These are phyloP conservation scores for Lumnitzera littorea DNA, from an alignment of 345 rosid genomes.

Conservation along the genomic window DNA sequence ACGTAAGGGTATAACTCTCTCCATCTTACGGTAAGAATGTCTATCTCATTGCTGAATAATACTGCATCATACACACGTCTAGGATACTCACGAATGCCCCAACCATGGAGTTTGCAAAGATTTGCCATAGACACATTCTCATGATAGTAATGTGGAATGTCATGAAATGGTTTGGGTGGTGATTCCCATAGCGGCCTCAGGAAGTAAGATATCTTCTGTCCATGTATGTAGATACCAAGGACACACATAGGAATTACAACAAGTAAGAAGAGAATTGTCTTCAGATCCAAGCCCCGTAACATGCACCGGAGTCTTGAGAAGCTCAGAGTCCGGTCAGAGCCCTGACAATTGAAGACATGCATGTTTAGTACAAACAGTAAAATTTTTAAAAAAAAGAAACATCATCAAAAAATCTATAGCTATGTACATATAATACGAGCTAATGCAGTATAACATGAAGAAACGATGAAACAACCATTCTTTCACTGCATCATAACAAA, in stretches of 20 bases:
- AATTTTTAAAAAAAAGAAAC: neutral
- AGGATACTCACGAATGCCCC: conserved; percentile 80
- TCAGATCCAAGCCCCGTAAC: conserved; percentile 84
- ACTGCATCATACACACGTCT: conserved; percentile 83
- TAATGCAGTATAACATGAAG: no score
- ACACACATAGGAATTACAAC: conserved; percentile 64
- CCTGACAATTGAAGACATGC: conserved; percentile 37
- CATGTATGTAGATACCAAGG: conserved; percentile 56
- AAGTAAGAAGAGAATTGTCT: conserved; percentile 54
- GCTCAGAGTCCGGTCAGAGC: conserved; percentile 64
- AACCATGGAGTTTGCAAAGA: conserved; percentile 80
- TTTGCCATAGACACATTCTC: conserved; percentile 76
- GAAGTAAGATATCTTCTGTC: conserved; percentile 77
- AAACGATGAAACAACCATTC: no score
- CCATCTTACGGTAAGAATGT: conserved; percentile 69
- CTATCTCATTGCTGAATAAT: conserved; percentile 72
- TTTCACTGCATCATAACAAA: no score
- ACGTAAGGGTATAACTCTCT: conserved; percentile 71
- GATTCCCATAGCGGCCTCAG: conserved; percentile 83
- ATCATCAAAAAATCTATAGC: neutral
- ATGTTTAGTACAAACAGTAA: neutral
- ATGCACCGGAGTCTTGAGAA: conserved; percentile 86
- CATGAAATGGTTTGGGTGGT: conserved; percentile 70
- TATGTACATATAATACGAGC: no score
- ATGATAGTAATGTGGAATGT: conserved; percentile 73